Evolutionary conservation across 2,329 filamentous ascomycete species (phyloP), one percentile per base, ranked within the genome.

Genomic region (Fusarium succisae): DNA sequence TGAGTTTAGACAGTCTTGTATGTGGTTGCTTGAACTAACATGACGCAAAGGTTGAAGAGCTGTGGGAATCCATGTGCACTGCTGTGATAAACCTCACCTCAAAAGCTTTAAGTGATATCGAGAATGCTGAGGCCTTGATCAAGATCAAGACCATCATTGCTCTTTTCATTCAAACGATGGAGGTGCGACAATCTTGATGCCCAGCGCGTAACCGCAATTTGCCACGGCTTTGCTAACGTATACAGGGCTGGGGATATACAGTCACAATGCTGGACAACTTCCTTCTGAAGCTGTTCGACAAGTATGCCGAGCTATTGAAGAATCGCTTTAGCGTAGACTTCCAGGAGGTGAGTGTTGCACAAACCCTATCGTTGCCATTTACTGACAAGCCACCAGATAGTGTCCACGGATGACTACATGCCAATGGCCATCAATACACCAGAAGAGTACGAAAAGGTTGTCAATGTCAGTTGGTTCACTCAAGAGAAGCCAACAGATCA

Each of bases 51-150:
- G 91, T 98, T n/a, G 96, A 99, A 79, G 96, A 98, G 82, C 86
- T 99, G 5, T 99, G 96, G 96, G 96, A 98, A 78, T 98, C 95
- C 0, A 96, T 98, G 94, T 98, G 96, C 80, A 94, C 95, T 79
- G 91, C 92, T 50, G 92, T 94, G 1, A 94, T 98, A 75, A 89
- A 88, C 14, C 86, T 98, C 54, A 97, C 97, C 71, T 91, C 92
- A 2, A 94, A 92, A 76, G 92, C 94, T 1, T 85, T 99, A 9
- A 88, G 90, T 56, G 90, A 91, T 45, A 90, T 99, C n/a, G 91
- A 91, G 66, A 96, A 97, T 80, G 95, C 96, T 18, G 95, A 98
- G 80, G 90, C 93, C 35, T 86, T 99, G 41, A 86, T 98, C n/a
- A 97, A 96, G 81, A 95, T 98, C 79, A 99, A 99, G 82, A 94